Evolutionary conservation across 106 monocot genomes (phyloP).

Genomic region (Allium fistulosum): DNA sequence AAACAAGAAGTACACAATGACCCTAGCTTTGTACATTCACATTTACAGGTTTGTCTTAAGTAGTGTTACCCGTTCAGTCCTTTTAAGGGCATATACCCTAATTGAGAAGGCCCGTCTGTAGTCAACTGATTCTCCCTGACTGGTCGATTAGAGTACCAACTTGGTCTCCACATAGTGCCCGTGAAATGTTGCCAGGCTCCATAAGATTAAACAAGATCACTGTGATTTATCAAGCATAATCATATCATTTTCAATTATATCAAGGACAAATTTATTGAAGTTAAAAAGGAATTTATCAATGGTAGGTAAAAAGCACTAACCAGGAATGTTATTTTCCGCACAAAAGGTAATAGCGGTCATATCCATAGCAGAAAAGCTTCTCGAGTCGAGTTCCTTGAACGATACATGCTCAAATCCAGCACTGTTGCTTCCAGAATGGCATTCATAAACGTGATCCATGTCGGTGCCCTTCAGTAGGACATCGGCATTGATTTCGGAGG

Average conservation of each 20-base stretch:
- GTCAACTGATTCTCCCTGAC: conserved; percentile 59
- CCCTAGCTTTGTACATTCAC: too few species aligned
- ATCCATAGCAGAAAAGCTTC: conserved; percentile 78
- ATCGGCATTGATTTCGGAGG: conserved; percentile 90
- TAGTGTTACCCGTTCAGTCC: too few species aligned
- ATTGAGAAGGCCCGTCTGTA: too few species aligned
- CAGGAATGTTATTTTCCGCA: conserved; percentile 90
- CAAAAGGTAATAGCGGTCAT: conserved; percentile 88
- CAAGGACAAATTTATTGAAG: too few species aligned
- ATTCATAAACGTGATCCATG: conserved; percentile 48
- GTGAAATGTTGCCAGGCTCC: conserved; percentile 85
- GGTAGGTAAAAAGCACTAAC: conserved; percentile 22
- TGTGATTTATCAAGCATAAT: conserved; percentile 12
- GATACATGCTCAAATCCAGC: conserved; percentile 81
- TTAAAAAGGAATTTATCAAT: too few species aligned
- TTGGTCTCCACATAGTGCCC: conserved; percentile 89
- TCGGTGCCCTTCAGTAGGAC: conserved; percentile 83
- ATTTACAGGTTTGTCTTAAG: too few species aligned
- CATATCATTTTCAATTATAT: too few species aligned
- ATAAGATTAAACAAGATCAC: conserved; percentile 90
- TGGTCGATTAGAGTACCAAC: conserved; percentile 82
- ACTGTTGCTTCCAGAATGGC: conserved; percentile 48
- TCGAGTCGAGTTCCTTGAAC: conserved; percentile 59
- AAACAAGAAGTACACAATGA: too few species aligned
- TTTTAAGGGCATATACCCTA: too few species aligned